These are phyloP conservation scores for Fusarium xyrophilum DNA, from an alignment of 2,329 filamentous ascomycete species.

Conservation along the genomic window DNA sequence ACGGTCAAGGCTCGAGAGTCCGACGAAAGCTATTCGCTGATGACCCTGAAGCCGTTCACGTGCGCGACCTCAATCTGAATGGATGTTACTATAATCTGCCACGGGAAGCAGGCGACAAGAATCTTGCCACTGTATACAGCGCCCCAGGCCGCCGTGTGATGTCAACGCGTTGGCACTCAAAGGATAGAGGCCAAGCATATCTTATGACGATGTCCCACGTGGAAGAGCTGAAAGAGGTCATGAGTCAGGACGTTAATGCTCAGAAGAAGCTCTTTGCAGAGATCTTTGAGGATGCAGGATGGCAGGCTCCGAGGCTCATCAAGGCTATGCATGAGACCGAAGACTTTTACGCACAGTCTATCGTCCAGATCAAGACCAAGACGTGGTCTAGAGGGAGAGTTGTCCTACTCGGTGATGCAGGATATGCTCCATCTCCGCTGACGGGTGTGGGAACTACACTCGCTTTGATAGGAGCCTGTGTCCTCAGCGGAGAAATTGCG, in stretches of 20 bases:
- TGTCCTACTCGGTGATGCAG: slow-evolving; percentile 58
- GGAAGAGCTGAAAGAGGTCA: slow-evolving; percentile 35
- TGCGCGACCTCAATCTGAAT: slow-evolving; percentile 10
- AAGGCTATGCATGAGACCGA: slow-evolving; percentile 46
- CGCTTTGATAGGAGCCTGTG: slow-evolving; percentile 56
- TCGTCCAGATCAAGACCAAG: slow-evolving; percentile 52
- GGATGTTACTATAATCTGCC: slow-evolving; percentile 20
- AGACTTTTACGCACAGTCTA: slow-evolving; percentile 54
- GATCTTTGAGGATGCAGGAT: slow-evolving; percentile 54
- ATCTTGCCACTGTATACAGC: slow-evolving; percentile 19
- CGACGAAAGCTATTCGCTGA: slow-evolving; percentile 5
- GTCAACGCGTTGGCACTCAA: slow-evolving; percentile 26
- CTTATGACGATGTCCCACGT: slow-evolving; percentile 44
- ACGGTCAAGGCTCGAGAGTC: slow-evolving; percentile 23
- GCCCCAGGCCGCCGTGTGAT: slow-evolving; percentile 15
- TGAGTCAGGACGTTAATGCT: slow-evolving; percentile 35
- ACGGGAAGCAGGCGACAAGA: slow-evolving; percentile 4
- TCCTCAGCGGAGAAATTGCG: slow-evolving; percentile 57
- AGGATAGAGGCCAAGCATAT: slow-evolving; percentile 38
- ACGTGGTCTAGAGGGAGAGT: slow-evolving; percentile 48
- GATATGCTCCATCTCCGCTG: slow-evolving; percentile 53
- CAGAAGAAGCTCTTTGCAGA: slow-evolving; percentile 51
- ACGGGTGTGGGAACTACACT: slow-evolving; percentile 58
- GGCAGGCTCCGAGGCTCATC: slow-evolving; percentile 51
- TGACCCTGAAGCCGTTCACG: slow-evolving; percentile 14